phyloP scores from a whole-genome alignment of 208 protist species.

The Acanthamoeba castellanii region DNA sequence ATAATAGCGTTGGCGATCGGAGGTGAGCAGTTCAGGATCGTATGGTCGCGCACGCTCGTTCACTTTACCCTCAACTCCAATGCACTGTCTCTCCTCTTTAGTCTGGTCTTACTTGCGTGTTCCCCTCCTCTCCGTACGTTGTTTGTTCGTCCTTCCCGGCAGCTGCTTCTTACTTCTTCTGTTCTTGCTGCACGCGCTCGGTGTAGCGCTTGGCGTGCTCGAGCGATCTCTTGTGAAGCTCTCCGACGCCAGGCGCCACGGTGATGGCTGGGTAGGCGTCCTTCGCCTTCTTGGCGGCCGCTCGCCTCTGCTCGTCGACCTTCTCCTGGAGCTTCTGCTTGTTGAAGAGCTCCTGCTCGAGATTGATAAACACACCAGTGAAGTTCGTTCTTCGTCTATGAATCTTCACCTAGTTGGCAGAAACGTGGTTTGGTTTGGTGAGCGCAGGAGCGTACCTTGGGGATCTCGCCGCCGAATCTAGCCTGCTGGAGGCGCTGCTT shows the following conservation, averaged over 20 bases:
- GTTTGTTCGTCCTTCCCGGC: neutral
- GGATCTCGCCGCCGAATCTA: neutral
- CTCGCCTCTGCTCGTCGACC: neutral
- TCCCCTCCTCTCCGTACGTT: neutral
- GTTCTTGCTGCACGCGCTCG: neutral
- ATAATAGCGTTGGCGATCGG: too few species aligned
- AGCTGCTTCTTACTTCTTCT: neutral
- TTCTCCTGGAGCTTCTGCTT: constrained; percentile 8
- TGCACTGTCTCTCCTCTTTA: too few species aligned
- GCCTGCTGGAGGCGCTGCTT: constrained; percentile 7
- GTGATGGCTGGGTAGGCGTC: neutral
- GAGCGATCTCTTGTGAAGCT: constrained; percentile 52
- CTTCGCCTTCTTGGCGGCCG: neutral
- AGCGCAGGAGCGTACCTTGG: neutral
- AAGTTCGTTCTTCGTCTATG: neutral
- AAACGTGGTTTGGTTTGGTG: neutral
- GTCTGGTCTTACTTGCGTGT: too few species aligned
- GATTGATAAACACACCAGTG: neutral
- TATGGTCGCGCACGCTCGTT: too few species aligned
- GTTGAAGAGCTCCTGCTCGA: neutral
- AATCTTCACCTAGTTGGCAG: too few species aligned
- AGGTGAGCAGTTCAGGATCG: too few species aligned
- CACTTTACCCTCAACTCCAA: too few species aligned
- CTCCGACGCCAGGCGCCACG: neutral
- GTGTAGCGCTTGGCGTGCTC: constrained; percentile 30